Base-by-base conservation (phyloP, 202 grass and related monocot genomes). In the Zoysia matrella region DNA sequence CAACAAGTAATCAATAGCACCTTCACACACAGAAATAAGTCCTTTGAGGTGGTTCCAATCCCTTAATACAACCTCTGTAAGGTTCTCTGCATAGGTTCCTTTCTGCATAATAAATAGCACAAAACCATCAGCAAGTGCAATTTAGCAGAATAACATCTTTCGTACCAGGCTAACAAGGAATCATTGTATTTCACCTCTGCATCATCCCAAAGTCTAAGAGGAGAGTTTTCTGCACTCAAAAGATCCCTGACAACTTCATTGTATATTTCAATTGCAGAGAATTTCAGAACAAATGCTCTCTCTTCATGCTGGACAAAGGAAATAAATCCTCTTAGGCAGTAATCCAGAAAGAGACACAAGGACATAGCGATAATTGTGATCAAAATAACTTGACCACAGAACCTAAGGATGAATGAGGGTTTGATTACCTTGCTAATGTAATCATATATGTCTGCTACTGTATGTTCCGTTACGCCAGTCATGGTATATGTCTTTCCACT, bases 251-350 rank as follows among this genome's bases (percentile, higher is more conserved):
- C 64, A 72, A 95, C 89, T 89, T 99, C 96, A 74, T 99, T 99
- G 58, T 99, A 99, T 88, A 99, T 99, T 91, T 99, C 96, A 80
- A 92, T 95, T 64, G 96, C 96, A 8, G 92, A 99, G 60, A 99
- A 93, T 64, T 90, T 99, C 68, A 99, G 86, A 55, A 89, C 84
- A 82, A 95, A 99, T 69, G 90, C 91, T 71, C 93, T 99, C 53
- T 95, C 91, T 53, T 94, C 92, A 73, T 88, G 92, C 96, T 99
- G 89, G 79, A 8, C 53, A 55, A 8, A 41, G 63, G 63, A 78
- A 16, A 43, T 10, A 4, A 1, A 1, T 64, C 1, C 54, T 73
- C 39, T 53, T 65, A 72, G 46, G 10, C 10, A 44, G 47, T 65
- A 53, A 30, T 72, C 52, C 13, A 6, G 53, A 6, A 51, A 78